These are phyloP conservation scores for Ambrosia artemisiifolia DNA, from an alignment of 129 eudicot species.

Conservation along the genomic window DNA sequence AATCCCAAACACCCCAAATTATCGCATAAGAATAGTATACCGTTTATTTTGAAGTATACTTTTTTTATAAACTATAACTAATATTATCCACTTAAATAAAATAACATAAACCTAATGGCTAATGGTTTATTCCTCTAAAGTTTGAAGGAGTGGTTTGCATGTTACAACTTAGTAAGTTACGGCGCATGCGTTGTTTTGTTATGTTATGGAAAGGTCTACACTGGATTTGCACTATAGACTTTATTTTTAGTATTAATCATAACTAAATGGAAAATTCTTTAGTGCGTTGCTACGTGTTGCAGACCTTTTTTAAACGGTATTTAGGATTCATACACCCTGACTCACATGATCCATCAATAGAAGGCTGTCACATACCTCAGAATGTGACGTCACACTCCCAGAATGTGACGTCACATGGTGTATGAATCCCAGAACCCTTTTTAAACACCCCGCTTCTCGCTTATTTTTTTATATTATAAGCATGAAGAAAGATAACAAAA, in stretches of 20 bases:
- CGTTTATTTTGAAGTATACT: background rate
- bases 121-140: background rate
- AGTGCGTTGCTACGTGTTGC: background rate
- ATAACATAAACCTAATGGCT: background rate
- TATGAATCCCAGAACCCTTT: too few relatives aligned
- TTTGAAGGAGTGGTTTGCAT: slow-evolving; percentile 27
- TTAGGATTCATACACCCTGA: too few relatives aligned
- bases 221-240: slow-evolving; percentile 33
- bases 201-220: slow-evolving; percentile 19
- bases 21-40: too few relatives aligned
- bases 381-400: too few relatives aligned
- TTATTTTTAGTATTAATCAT: background rate
- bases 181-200: slow-evolving; percentile 23
- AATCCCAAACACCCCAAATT: too few relatives aligned
- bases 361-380: too few relatives aligned
- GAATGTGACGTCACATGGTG: too few relatives aligned
- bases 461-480: too few relatives aligned
- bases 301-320: slow-evolving; percentile 4
- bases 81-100: background rate
- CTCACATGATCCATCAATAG: too few relatives aligned
- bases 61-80: background rate
- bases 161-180: slow-evolving; percentile 17
- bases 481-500: too few relatives aligned
- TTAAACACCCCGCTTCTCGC: slow-evolving; percentile 4
- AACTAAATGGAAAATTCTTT: slow-evolving; percentile 7